These are phyloP conservation scores for Platismatia glauca DNA, from an alignment of 495 filamentous ascomycete species.

Conservation along the genomic window DNA sequence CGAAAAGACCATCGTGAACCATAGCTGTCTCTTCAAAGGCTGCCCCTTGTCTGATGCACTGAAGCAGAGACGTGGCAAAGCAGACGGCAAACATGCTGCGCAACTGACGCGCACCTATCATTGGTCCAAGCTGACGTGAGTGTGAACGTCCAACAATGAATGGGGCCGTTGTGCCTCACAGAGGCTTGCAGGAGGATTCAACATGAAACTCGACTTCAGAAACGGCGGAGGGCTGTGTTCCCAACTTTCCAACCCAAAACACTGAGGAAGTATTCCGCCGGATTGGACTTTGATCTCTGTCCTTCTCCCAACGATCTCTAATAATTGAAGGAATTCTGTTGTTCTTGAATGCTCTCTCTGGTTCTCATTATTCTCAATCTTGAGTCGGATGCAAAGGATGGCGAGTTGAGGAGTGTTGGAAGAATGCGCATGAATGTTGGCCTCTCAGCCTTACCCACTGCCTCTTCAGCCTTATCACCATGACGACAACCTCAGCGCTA, in stretches of 20 bases:
- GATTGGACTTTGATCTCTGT: background rate
- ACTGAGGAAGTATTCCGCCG: background rate
- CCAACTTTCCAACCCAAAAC: background rate
- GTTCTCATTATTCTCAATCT: background rate
- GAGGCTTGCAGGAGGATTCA: background rate
- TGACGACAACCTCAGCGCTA: background rate
- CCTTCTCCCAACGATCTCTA: background rate
- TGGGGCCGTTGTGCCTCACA: background rate
- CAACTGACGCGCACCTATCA: background rate
- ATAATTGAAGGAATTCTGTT: background rate
- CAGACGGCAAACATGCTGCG: background rate
- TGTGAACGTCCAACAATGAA: background rate
- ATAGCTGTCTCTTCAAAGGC: background rate
- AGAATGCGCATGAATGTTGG: background rate
- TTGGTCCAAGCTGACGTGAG: background rate
- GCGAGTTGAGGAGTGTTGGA: background rate
- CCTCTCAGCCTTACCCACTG: background rate
- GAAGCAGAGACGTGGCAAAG: background rate
- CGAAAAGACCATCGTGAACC: background rate
- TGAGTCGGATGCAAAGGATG: background rate
- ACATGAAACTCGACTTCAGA: background rate
- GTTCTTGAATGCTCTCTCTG: background rate
- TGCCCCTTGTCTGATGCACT: too few relatives aligned
- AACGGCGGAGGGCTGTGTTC: background rate
- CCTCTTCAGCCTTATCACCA: background rate